Evolutionary conservation across 129 eudicot species (phyloP), one percentile per base, ranked within the genome.

Genomic region (Chrysanthemum lavandulifolium): DNA sequence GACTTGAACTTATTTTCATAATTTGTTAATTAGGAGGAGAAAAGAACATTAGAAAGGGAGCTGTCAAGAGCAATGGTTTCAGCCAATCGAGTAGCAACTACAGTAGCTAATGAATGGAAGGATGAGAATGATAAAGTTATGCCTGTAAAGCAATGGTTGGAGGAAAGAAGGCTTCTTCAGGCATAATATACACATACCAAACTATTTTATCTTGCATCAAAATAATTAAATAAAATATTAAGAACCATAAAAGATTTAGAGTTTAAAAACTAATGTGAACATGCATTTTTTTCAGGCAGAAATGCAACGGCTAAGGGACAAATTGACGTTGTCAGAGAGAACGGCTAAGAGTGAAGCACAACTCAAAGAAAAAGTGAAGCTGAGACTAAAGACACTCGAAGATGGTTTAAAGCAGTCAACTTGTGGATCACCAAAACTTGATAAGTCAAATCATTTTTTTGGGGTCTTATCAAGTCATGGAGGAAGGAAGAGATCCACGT

Each of bases 21-120:
- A 71, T 61, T 2, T 61, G 23, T 31, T 73, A 78, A 11, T 43
- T 69, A 94, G 99, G 97, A 90, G 59, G 96, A 83, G 96, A 94
- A 88, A 74, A 83, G 94, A 79, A 86, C 87, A 31, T 71, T 94
- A 74, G 99, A 94, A 87, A 88, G 99, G 80, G 99, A 94, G 61
- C 84, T 94, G 55, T 90, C 97, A 81, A 84, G 97, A 81, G 86
- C 84, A 40, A 82, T 83, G 72, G 94, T 94, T 67, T 88, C 94
- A 64, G 97, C 97, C 36, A 94, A 85, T 69, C 81, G 99, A 47
- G 88, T 94, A 31, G 97, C 98, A 33, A 84, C 87, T 4, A 93
- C 84, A 1, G 87, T 88, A 65, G 99, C 99, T 78, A 94, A 94
- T 66, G 97, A 94, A 69, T 94, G 99, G 99, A 94, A 94, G 69